Percentiles rank a stretch among this genome's conserved stretches.
These are phyloP conservation scores for Escovopsis sp. DNA, from an alignment of 2,329 filamentous ascomycete species.

Conservation along the genomic window DNA sequence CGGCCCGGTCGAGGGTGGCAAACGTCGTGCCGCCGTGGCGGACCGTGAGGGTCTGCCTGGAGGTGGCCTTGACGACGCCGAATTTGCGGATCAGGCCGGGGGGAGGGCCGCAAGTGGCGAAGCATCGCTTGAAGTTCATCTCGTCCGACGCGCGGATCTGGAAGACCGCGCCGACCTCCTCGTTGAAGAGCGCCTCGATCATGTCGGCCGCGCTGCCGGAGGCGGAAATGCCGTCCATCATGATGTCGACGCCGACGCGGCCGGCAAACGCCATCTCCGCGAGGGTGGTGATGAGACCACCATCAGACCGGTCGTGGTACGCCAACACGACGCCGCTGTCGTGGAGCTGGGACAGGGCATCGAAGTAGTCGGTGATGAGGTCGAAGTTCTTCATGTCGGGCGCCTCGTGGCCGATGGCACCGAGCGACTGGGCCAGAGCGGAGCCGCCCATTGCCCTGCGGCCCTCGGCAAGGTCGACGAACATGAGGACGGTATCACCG, in stretches of 20 bases:
- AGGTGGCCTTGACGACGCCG: conserved; percentile 52
- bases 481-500: conserved; percentile 76
- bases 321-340: conserved; percentile 56
- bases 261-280: conserved; percentile 98
- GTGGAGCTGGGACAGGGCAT: conserved; percentile 57
- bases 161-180: conserved; percentile 92
- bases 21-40: conserved; percentile 54
- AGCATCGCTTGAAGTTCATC: conserved; percentile 72
- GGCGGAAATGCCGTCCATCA: conserved; percentile 58
- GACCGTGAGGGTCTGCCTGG: conserved; percentile 64
- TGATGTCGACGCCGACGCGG: conserved; percentile 72
- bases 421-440: conserved; percentile 77
- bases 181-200: conserved; percentile 77
- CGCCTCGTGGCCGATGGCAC: conserved; percentile 67
- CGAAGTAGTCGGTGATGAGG: conserved; percentile 77
- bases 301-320: conserved; percentile 90
- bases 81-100: conserved; percentile 71
- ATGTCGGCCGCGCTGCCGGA: conserved; percentile 47
- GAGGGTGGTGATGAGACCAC: conserved; percentile 77
- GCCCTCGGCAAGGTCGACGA: conserved; percentile 75
- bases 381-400: conserved; percentile 77
- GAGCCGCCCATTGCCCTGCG: conserved; percentile 78
- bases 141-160: conserved; percentile 79
- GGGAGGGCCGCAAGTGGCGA: conserved; percentile 78
- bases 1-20: conserved; percentile 51